Base-by-base conservation (phyloP, 306 rosid genomes). In the Cicer cuneatum region DNA sequence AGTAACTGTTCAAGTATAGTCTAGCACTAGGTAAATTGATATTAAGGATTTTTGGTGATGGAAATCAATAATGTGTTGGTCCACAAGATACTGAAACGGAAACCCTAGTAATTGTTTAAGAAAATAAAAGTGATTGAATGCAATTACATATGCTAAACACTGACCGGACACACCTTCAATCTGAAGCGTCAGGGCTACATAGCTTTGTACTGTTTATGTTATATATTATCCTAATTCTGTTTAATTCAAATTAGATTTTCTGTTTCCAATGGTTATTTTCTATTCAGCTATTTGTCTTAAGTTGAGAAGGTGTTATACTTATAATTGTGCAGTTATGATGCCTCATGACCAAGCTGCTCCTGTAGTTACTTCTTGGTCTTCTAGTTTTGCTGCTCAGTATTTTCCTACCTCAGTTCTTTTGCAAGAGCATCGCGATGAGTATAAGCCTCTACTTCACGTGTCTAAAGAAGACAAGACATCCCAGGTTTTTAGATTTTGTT, bases 351-450 rank as follows among this genome's bases (percentile, higher is more conserved):
- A 89, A 75, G 83, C 80, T 75, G 69, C 77, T 82, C 81, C 88
- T 13, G 84, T 80, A 19, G 78, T 85, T 66, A 40, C 83, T 53
- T 83, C 87, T 16, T 48, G 76, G 69, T 79, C 90, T 37, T 58
- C 88, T 78, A 74, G 76, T 78, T 82, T 75, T 69, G 66, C 87
- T 41, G 68, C 88, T 9, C 92, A 83, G 51, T 86, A 82, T 74
- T 86, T 90, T 83, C 86, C 89, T 59, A 83, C 91, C 40, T 88
- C 96, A 1, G 89, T 90, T 88, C 87, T 88, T 69, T 66, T 79
- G 67, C 94, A 87, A 91, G 97, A 93, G 77, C 97, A 89, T 78
- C 88, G 85, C 11, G 87, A 91, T 65, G 96, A 93, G 60, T 85
- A 78, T 76, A 87, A 56, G 81, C 82, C 92, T 78, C 72, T 78